Percentiles rank a stretch among this genome's conserved stretches.
Conservation (phyloP, 148 eudicot species). For the Arbutus unedo region DNA sequence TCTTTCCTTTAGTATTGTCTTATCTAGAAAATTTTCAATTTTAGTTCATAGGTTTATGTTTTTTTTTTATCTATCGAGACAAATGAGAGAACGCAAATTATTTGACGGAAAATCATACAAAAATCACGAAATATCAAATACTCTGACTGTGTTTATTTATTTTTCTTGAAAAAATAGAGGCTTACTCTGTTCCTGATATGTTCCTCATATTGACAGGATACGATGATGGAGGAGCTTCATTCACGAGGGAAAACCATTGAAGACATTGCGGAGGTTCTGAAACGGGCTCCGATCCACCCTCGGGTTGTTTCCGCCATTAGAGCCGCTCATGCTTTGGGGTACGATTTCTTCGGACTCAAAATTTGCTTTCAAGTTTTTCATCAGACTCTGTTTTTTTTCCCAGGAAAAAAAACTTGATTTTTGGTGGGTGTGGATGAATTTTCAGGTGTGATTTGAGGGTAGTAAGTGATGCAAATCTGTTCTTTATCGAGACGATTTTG, state of each 20-base stretch:
- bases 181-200: background rate
- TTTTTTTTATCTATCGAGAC: no score
- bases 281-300: conserved; percentile 61
- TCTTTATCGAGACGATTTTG: conserved; percentile 71
- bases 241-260: conserved; percentile 54
- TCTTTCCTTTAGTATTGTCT: no score
- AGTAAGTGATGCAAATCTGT: conserved; percentile 77
- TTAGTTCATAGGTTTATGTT: no score
- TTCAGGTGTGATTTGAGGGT: conserved; percentile 82
- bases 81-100: no score
- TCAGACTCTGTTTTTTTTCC: background rate
- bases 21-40: no score
- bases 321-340: conserved; percentile 81
- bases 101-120: no score
- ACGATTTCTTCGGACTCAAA: conserved; percentile 10
- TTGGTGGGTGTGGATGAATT: background rate
- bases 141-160: background rate
- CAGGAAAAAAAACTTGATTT: background rate
- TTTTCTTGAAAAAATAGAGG: background rate
- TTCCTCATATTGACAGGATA: conserved; percentile 41
- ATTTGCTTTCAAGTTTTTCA: background rate
- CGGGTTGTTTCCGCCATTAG: conserved; percentile 60
- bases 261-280: conserved; percentile 54
- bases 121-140: no score
- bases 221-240: conserved; percentile 79